A percentile compares a stretch with the other conserved stretches of the same genome.
These are phyloP conservation scores for Hermanozyma aechmeae DNA, from an alignment of 805 yeast species.

Conservation along the genomic window DNA sequence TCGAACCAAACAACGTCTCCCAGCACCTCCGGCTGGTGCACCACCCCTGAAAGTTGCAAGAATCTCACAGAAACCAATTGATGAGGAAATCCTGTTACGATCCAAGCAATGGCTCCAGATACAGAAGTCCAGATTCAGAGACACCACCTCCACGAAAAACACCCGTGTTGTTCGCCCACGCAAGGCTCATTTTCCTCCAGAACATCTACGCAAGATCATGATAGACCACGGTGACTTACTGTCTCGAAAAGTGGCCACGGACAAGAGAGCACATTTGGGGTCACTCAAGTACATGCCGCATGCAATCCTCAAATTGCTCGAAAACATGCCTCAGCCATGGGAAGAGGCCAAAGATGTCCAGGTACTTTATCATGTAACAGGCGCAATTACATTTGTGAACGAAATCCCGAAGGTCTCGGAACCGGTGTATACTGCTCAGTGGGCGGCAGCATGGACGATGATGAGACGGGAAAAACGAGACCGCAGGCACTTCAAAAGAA, in stretches of 20 bases:
- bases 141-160: constrained; percentile 10
- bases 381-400: constrained; percentile 92
- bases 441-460: constrained; percentile 89
- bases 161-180: constrained; percentile 47
- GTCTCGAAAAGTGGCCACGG: constrained; percentile 67
- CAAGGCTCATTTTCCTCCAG: constrained; percentile 86
- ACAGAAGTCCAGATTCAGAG: constrained; percentile 51
- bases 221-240: constrained; percentile 80
- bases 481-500: constrained; percentile 78
- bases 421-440: constrained; percentile 86
- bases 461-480: constrained; percentile 95
- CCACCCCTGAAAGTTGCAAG: neutral
- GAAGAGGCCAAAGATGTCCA: constrained; percentile 76
- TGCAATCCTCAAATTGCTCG: constrained; percentile 79
- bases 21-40: neutral
- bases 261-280: constrained; percentile 80
- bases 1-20: neutral
- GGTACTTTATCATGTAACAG: constrained; percentile 82
- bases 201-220: constrained; percentile 79
- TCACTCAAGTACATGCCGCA: constrained; percentile 94
- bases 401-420: constrained; percentile 88
- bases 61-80: too few species aligned
- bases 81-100: too few species aligned
- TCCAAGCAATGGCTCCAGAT: constrained; percentile 58
- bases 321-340: constrained; percentile 99